Conservation (phyloP, 257 asterid genomes). For the Solanum pennellii region DNA sequence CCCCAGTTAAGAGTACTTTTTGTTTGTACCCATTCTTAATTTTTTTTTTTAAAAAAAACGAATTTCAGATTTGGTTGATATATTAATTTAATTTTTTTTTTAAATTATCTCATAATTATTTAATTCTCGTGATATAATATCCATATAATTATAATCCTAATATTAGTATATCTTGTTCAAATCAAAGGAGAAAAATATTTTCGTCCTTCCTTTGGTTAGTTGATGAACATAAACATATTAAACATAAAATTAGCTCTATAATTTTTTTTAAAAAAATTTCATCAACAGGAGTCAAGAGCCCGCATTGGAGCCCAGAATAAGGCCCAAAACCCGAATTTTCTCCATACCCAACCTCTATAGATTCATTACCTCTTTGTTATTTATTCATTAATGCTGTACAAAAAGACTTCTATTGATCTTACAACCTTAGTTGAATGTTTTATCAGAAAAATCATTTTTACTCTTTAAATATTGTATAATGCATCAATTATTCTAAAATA, state of each 20-base stretch:
- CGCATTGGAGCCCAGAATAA: no score
- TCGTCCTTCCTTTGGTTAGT: not conserved
- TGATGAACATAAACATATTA: not conserved
- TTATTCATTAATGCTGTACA: not conserved
- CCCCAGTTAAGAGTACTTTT: no score
- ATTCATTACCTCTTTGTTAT: not conserved
- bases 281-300: no score
- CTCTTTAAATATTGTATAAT: no score
- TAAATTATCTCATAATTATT: not conserved
- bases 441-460: no score
- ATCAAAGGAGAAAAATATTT: not conserved
- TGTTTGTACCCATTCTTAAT: not conserved
- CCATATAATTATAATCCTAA: not conserved
- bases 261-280: no score
- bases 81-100: no score
- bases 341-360: not conserved
- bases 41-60: no score
- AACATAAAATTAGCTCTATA: not conserved
- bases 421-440: no score
- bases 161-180: not conserved
- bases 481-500: no score
- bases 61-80: not conserved
- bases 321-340: no score
- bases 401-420: no score
- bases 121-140: not conserved